Evolutionary conservation across 176 grass and related monocot genomes (phyloP), one percentile per base, ranked within the genome.

Genomic region (Phoenix roebelenii): DNA sequence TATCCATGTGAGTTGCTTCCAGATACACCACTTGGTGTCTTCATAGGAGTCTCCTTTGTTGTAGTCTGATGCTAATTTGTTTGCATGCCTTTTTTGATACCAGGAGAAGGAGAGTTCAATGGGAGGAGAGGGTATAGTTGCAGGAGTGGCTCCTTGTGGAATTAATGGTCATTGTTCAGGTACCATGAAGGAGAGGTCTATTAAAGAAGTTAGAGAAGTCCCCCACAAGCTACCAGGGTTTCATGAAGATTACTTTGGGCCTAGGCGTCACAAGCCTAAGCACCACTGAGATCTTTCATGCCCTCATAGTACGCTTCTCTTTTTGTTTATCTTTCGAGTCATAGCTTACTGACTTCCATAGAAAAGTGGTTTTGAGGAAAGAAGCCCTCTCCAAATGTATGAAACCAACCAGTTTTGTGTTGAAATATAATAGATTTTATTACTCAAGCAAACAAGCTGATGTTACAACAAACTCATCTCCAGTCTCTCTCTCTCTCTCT

Each of bases 191-290:
- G 50, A 70, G 68, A 79, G 15, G 56, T 15, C 68, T 60, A 25
- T 58, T 65, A 71, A 4, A 49, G 51, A 74, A 74, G 73, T 66
- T 80, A 80, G 18, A 52, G 65, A 78, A 14, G 60, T 57, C 69
- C 64, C 62, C 24, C 74, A 74, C 53, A 66, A 50, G 25, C 66
- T 60, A 16, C 76, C 77, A 48, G 74, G 50, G 66, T 84, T 89
- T 71, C 80, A 89, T 74, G 85, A 89, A 54, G 81, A 89, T 81
- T 84, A 84, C 62, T 89, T 68, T 64, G 64, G 70, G 55, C 70
- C 67, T 39, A 70, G 59, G 49, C 61, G 67, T 59, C 72, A 82
- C 57, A 23, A 82, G 49, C 78, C 78, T 80, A 83, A 80, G 51
- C 82, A 85, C 76, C 79, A 82, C 50, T 89, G 71, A 67, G 25